These are phyloP conservation scores for Claviceps arundinis DNA, from an alignment of 2,329 filamentous ascomycete species.

Conservation along the genomic window DNA sequence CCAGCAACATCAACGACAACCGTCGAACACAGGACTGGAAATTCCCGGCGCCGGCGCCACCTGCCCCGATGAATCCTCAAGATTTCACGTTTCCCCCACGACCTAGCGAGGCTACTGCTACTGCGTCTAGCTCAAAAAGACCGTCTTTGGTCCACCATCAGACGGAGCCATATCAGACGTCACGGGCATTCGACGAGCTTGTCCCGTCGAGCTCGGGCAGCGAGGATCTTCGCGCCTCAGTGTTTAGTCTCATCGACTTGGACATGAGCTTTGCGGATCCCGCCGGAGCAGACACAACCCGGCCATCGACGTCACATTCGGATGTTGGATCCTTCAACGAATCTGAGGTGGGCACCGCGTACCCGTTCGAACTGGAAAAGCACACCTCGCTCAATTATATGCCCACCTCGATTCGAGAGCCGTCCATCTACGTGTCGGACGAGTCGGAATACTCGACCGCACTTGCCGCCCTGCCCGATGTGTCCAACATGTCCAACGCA, in stretches of 20 bases:
- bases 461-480: conserved; percentile 16
- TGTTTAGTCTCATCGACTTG: conserved; percentile 37
- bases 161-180: conserved; percentile 34
- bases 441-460: conserved; percentile 36
- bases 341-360: conserved; percentile 39
- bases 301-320: conserved; percentile 48
- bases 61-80: conserved; percentile 40
- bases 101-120: conserved; percentile 17
- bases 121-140: conserved; percentile 20
- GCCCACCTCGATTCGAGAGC: conserved; percentile 32
- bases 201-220: conserved; percentile 20
- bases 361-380: conserved; percentile 51
- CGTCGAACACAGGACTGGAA: conserved; percentile 44
- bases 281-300: conserved; percentile 30
- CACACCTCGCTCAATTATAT: conserved; percentile 42
- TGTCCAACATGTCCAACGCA: conserved; percentile 2
- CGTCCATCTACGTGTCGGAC: conserved; percentile 48
- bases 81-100: conserved; percentile 38
- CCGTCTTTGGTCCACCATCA: conserved; percentile 36
- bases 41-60: conserved; percentile 35
- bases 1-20: conserved; percentile 27
- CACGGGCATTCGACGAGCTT: conserved; percentile 28
- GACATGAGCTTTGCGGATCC: conserved; percentile 42
- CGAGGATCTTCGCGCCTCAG: conserved; percentile 27
- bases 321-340: conserved; percentile 42